A percentile compares a stretch with the other conserved stretches of the same genome.
phyloP scores from a whole-genome alignment of 169 alveolate genomes.

The Plasmodium gallinaceum region DNA sequence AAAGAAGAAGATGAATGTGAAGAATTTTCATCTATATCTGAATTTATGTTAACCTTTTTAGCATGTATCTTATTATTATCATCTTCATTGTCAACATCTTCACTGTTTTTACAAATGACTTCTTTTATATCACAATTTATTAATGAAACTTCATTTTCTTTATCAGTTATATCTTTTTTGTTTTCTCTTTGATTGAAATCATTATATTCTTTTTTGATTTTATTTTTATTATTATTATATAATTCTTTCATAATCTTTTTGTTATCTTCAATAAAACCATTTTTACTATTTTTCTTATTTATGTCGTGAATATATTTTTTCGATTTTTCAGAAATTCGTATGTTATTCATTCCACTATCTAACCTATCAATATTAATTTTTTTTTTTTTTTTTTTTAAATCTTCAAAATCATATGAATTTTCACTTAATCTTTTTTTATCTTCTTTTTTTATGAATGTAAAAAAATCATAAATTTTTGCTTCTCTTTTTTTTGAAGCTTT shows the following conservation, averaged over 20 bases:
- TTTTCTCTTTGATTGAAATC: neutral
- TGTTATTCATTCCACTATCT: neutral
- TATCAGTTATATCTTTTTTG: neutral
- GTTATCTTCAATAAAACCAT: too few relatives aligned
- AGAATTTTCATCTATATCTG: neutral
- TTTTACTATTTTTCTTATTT: neutral
- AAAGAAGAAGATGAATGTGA: conserved; percentile 1
- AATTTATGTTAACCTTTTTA: too few relatives aligned
- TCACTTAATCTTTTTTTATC: conserved; percentile 36
- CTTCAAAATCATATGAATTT: neutral
- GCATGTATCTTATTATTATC: neutral
- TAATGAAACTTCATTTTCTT: too few relatives aligned
- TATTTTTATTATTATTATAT: neutral
- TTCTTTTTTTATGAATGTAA: conserved; percentile 36
- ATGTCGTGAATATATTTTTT: neutral
- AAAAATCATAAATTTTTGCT: conserved; percentile 15
- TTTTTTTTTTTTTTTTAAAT: conserved; percentile 23
- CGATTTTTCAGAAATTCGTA: neutral
- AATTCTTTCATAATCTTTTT: too few relatives aligned
- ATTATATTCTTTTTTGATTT: neutral
- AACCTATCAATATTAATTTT: neutral
- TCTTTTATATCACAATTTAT: too few relatives aligned
- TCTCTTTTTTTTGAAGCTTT: neutral
- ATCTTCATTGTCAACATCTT: neutral
- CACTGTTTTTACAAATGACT: neutral